These are phyloP conservation scores for Dactylellina haptotyla DNA, from an alignment of 2,329 filamentous ascomycete genomes.

Conservation along the genomic window DNA sequence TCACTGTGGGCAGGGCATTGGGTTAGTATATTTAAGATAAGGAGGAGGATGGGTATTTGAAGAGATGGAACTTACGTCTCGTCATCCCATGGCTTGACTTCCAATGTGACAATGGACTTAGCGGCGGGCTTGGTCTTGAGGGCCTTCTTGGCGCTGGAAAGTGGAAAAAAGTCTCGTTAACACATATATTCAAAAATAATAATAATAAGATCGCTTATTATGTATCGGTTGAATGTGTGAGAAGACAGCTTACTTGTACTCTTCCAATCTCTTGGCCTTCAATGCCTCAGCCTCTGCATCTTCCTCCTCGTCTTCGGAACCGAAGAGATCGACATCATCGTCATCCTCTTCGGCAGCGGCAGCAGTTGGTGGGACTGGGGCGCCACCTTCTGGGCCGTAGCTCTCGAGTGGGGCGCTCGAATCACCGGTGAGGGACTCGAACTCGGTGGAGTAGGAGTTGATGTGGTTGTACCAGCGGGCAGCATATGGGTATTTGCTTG, in stretches of 20 bases:
- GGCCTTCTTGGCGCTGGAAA: slow-evolving; percentile 96
- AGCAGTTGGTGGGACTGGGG: slow-evolving; percentile 76
- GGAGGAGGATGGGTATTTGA: neutral
- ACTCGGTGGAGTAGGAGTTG: slow-evolving; percentile 89
- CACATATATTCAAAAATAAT: slow-evolving; percentile 70
- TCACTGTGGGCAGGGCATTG: slow-evolving; percentile 69
- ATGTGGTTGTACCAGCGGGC: slow-evolving; percentile 99
- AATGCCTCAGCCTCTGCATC: slow-evolving; percentile 88
- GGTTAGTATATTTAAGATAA: neutral
- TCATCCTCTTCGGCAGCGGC: slow-evolving; percentile 70
- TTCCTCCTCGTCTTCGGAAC: slow-evolving; percentile 92
- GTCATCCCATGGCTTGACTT: slow-evolving; percentile 94
- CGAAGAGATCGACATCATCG: slow-evolving; percentile 92
- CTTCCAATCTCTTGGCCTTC: slow-evolving; percentile 72
- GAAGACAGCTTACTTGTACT: slow-evolving; percentile 61
- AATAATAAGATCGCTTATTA: neutral
- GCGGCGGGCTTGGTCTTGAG: slow-evolving; percentile 88
- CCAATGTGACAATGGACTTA: slow-evolving; percentile 94
- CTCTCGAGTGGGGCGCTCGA: slow-evolving; percentile 85
- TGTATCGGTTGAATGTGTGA: neutral
- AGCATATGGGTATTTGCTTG: slow-evolving; percentile 89
- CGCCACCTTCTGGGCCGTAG: slow-evolving; percentile 85
- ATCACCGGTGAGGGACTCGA: slow-evolving; percentile 89
- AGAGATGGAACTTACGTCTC: slow-evolving; percentile 66
- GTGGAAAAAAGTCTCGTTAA: no score